Evolutionary conservation across 2,329 filamentous ascomycete species (phyloP).

Genomic region (Falciphora oryzae): DNA sequence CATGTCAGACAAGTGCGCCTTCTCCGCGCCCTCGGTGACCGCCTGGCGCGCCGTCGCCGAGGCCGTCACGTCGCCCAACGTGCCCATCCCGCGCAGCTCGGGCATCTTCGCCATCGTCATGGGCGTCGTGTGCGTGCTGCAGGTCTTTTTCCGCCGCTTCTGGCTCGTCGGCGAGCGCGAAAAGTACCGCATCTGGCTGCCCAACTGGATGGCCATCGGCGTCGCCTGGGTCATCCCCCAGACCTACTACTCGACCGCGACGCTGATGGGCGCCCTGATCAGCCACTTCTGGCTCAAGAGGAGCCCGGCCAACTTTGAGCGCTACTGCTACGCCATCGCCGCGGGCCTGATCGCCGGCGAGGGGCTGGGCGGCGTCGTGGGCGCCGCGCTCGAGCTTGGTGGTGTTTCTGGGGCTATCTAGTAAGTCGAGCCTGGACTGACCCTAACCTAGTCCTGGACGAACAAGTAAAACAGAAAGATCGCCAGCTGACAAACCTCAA

Average conservation of each 20-base stretch:
- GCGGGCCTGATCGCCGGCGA: constrained; percentile 59
- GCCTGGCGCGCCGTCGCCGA: constrained; percentile 45
- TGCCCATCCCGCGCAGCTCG: constrained; percentile 49
- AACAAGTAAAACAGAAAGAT: too few relatives aligned
- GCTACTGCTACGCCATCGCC: constrained; percentile 53
- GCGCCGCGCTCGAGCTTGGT: constrained; percentile 39
- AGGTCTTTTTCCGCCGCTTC: constrained; percentile 49
- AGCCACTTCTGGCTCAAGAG: constrained; percentile 50
- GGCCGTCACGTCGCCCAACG: constrained; percentile 49
- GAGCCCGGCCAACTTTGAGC: constrained; percentile 43
- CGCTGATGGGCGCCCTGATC: constrained; percentile 48
- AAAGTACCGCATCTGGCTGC: constrained; percentile 51
- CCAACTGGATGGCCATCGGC: constrained; percentile 58
- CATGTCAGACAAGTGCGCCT: constrained; percentile 33
- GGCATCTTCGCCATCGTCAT: constrained; percentile 53
- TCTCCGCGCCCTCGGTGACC: constrained; percentile 41
- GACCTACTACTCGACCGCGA: constrained; percentile 52
- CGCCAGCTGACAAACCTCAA: too few relatives aligned
- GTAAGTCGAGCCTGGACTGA: too few relatives aligned
- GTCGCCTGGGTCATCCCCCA: constrained; percentile 54
- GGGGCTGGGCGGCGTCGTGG: constrained; percentile 56
- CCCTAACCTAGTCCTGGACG: too few relatives aligned
- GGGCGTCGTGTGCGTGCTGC: constrained; percentile 41
- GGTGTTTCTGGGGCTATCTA: constrained; percentile 1
- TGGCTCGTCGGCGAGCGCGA: constrained; percentile 44